Conservation (phyloP, 1,284 basidiomycete genomes). For the Amylostereum chailletii region DNA sequence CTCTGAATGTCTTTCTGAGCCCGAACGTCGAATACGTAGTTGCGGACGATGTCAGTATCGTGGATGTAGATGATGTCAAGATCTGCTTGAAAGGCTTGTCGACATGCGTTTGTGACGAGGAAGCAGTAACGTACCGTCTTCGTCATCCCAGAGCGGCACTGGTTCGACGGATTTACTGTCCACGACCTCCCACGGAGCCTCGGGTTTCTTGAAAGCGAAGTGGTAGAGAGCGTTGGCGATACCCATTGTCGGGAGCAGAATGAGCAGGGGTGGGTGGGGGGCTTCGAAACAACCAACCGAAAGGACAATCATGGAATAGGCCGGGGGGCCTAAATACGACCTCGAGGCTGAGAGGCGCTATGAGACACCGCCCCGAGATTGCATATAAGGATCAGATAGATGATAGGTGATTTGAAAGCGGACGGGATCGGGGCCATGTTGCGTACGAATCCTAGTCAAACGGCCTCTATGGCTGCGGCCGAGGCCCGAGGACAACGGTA, state of each 20-base stretch:
- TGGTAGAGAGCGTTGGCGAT: conserved; percentile 10
- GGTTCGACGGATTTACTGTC: conserved; percentile 54
- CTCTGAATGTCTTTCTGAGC: conserved; percentile 31
- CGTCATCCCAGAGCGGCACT: conserved; percentile 53
- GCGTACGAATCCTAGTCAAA: too few species aligned
- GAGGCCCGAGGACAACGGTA: too few species aligned
- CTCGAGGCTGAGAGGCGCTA: neutral
- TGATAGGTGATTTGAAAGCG: too few species aligned
- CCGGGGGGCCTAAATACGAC: too few species aligned
- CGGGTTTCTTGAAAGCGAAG: conserved; percentile 10
- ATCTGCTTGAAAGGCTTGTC: conserved; percentile 28
- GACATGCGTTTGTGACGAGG: conserved; percentile 1
- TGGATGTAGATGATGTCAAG: conserved; percentile 47
- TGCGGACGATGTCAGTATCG: conserved; percentile 42
- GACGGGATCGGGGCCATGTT: too few species aligned
- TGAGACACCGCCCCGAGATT: conserved; percentile 5
- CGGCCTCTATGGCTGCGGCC: too few species aligned
- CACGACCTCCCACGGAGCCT: conserved; percentile 60
- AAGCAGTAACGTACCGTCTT: conserved; percentile 39
- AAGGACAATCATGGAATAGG: neutral
- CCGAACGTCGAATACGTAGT: conserved; percentile 53
- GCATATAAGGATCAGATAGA: neutral
- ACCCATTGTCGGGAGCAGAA: conserved; percentile 7
- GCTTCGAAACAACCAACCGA: neutral
- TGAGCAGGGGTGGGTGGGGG: neutral